Evolutionary conservation across 1,284 basidiomycete genomes (phyloP).

Genomic region (Cystobasidiaceae sp.): DNA sequence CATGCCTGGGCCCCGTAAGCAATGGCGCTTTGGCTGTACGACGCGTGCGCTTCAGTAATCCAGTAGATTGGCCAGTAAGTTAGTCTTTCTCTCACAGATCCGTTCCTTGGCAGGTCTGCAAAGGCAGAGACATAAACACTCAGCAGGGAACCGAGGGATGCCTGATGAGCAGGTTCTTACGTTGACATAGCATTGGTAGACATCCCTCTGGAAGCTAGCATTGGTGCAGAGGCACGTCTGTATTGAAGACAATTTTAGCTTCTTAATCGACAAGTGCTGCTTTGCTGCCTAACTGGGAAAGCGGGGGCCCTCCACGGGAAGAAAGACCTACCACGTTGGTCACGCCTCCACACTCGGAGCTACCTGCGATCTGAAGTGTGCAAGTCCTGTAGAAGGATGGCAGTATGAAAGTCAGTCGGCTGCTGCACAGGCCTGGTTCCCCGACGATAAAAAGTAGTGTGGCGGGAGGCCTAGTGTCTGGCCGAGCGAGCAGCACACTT

Average conservation of each 20-base stretch:
- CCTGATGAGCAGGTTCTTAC: neutral
- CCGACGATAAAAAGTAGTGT: neutral
- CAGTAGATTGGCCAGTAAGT: no score
- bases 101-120: slow-evolving; percentile 1
- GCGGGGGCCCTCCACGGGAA: neutral
- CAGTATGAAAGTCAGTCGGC: neutral
- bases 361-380: slow-evolving; percentile 7
- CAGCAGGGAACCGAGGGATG: neutral
- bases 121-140: neutral
- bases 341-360: slow-evolving; percentile 17
- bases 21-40: slow-evolving; percentile 10
- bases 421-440: neutral
- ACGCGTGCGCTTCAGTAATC: no score
- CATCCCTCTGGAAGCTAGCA: slow-evolving; percentile 7
- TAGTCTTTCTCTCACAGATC: neutral
- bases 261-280: neutral
- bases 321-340: slow-evolving; percentile 7
- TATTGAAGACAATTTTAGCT: no score
- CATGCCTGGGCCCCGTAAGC: slow-evolving; percentile 12
- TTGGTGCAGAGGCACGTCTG: slow-evolving; percentile 28
- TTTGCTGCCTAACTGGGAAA: neutral
- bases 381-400: slow-evolving; percentile 10
- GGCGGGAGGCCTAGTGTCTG: no score
- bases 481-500: neutral
- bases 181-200: slow-evolving; percentile 28